Evolutionary conservation across 2,329 filamentous ascomycete genomes (phyloP).

Genomic region (Periconia digitata): DNA sequence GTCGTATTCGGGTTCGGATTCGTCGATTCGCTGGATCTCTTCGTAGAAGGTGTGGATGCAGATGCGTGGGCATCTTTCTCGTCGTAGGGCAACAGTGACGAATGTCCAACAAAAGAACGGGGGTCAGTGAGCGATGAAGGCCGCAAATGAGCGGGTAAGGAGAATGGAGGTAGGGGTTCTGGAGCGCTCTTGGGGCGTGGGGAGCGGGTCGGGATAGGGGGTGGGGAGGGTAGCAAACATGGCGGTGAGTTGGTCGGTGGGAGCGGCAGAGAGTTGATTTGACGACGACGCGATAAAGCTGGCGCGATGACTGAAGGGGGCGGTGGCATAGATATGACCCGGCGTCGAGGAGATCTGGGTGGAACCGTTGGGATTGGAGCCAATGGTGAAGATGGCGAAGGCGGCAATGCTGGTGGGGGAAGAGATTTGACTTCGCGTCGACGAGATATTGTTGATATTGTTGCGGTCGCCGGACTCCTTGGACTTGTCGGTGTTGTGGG

Average conservation of each 20-base stretch:
- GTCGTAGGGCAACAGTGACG: not conserved
- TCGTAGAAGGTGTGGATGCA: not conserved
- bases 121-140: not conserved
- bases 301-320: not conserved
- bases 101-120: not conserved
- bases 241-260: not conserved
- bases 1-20: not conserved
- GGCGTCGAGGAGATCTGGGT: not conserved
- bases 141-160: not conserved
- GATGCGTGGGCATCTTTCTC: not conserved
- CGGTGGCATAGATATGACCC: not conserved
- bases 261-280: not conserved
- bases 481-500: not conserved
- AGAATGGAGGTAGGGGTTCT: not conserved
- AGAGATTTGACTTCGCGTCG: not conserved
- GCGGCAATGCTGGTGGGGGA: not conserved
- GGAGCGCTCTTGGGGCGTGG: not conserved
- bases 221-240: not conserved
- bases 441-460: not conserved
- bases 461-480: not conserved
- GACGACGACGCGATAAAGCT: not conserved
- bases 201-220: not conserved
- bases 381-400: not conserved
- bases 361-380: not conserved
- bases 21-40: not conserved